phyloP scores from a whole-genome alignment of 78 protist species.

The Dictyostelium citrinum region DNA sequence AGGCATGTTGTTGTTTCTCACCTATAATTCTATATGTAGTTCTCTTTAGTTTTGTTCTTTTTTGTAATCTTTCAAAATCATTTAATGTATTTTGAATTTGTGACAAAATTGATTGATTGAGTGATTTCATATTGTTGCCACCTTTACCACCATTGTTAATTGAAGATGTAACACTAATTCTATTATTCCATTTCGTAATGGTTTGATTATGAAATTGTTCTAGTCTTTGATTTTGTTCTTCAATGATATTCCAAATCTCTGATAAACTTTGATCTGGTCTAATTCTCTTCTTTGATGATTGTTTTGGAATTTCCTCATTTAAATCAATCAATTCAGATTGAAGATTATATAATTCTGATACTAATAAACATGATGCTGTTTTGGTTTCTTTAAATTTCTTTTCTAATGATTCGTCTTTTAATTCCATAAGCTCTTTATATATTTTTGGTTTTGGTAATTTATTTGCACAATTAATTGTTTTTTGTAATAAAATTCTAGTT shows the following conservation, averaged over 20 bases:
- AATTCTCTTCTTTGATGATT: neutral
- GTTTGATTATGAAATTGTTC: neutral
- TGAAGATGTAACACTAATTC: constrained; percentile 3
- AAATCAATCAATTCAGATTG: constrained; percentile 17
- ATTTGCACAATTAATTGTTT: neutral
- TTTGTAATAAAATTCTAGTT: constrained; percentile 62
- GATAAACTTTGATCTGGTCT: constrained; percentile 1
- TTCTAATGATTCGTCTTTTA: neutral
- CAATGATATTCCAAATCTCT: constrained; percentile 26
- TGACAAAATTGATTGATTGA: constrained; percentile 50
- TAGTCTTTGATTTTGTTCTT: constrained; percentile 29
- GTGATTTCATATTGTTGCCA: constrained; percentile 27
- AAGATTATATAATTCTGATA: neutral
- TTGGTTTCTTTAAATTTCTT: neutral
- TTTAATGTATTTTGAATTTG: constrained; percentile 50
- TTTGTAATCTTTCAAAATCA: constrained; percentile 41
- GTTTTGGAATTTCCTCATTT: constrained; percentile 22
- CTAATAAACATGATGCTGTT: neutral
- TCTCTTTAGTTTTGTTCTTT: constrained; percentile 46
- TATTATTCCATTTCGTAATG: constrained; percentile 35
- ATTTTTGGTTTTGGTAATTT: constrained; percentile 48
- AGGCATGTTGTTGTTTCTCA: neutral
- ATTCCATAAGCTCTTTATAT: neutral
- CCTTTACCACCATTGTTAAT: neutral
- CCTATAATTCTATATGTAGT: constrained; percentile 4